Base-by-base conservation (phyloP, 176 grass and related monocot genomes). In the Phragmites australis region DNA sequence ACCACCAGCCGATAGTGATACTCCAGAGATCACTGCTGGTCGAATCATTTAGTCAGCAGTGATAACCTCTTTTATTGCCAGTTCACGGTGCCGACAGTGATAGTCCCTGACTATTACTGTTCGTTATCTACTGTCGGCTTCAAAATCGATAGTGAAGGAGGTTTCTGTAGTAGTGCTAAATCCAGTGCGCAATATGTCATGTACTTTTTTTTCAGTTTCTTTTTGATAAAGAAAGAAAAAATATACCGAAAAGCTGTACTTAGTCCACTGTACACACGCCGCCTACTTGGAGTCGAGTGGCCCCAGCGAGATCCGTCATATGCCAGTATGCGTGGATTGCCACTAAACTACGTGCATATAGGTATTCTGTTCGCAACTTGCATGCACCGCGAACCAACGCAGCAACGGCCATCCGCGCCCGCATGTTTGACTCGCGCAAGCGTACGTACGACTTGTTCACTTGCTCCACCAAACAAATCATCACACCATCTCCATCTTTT, bases 401-500 rank as follows among this genome's bases (percentile, higher is more conserved):
- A 68, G 81, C 68, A 75, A 68, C 59, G 72, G 60, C 84, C 85
- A 37, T 9, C 59, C 2, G 19, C 44, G 43, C n/a, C n/a, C 46
- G 72, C 68, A 83, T 76, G 37, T 79, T 90, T 90, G 83, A 90
- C 88, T 19, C 27, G 0, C 13, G 19, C 23, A 2, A n/a, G 29
- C n/a, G 41, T 21, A 15, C 50, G 16, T 52, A 58, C 43, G 55
- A 63, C 65, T 50, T 17, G 13, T 53, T 43, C 52, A 13, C 32
- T 44, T 42, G n/a, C 65, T 68, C 25, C 63, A 87, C 78, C 79
- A 87, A 77, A 61, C 65, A 16, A 63, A 31, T 3, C 65, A 30
- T 50, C 70, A 15, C 53, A 8, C 37, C 6, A 25, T n/a, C 70
- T 43, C 18, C 27, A n/a, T n/a, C 68, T 70, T 32, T 46, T 68